Base-by-base conservation (phyloP, 1,139 yeast genomes). In the Lodderomyces beijingensis region DNA sequence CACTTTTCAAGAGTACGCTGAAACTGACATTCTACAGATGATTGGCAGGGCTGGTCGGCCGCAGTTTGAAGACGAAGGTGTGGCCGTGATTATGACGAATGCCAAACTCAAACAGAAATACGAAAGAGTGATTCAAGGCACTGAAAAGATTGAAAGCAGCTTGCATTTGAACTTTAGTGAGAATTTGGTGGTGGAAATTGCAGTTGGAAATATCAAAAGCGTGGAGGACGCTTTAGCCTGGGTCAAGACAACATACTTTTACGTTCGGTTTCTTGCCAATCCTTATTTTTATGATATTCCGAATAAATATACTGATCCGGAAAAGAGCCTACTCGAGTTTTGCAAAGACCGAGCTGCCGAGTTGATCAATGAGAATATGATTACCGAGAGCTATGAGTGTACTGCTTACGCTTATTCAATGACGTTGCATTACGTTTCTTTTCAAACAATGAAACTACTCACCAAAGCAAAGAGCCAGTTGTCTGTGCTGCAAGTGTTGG, bases 41-140 rank as follows among this genome's bases (percentile, higher is more conserved):
- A 65, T 76, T 51, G 82, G 81, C 6, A 57, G 79, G 44, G 78
- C 79, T 3, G 81, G 82, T 2, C 58, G 65, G 36, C 80, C 81
- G 0, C 75, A 73, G 30, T 74, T 64, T 47, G 81, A 74, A 42
- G 61, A 55, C 3, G 65, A 64, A 25, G 82, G 70, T n/a, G 54
- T 46, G 27, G 76, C 79, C 3, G 64, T 76, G 2, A 66, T 77
- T 10, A 59, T 76, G 63, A 77, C 84, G 0, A 62, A 63, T 5
- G 39, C 45, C 2, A 50, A 50, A 1, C 58, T 59, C 32, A 60
- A 57, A 27, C 38, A 36, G 2, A 55, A 50, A 16, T 71, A 74
- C 50, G 65, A 66, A 40, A 53, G 57, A 19, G 46, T 76, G 28
- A 48, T 69, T 3, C 53, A 66, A 39, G 72, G 77, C 0, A 50